Percentiles rank a stretch among this genome's conserved stretches.
Conservation (phyloP, 2,329 filamentous ascomycete genomes). For the Clonostachys byssicola region DNA sequence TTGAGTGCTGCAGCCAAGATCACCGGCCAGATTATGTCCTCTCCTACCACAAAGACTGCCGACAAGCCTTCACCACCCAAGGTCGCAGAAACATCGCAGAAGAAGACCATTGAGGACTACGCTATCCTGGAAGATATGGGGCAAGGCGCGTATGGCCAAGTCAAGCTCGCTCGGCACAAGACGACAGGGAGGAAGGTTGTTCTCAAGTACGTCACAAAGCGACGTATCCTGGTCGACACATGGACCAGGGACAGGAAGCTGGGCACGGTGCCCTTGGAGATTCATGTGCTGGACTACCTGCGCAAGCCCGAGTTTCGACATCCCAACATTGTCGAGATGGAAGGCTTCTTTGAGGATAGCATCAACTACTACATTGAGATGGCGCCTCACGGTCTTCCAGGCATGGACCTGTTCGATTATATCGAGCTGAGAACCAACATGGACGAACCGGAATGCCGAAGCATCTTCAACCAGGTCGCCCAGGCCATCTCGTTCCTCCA, state of each 20-base stretch:
- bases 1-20: conserved; percentile 50
- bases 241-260: conserved; percentile 93
- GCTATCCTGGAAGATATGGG: conserved; percentile 96
- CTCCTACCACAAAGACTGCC: neutral
- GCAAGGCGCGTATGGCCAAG: conserved; percentile 94
- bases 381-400: conserved; percentile 88
- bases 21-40: conserved; percentile 28
- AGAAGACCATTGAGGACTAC: conserved; percentile 88
- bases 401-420: conserved; percentile 99
- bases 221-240: conserved; percentile 93
- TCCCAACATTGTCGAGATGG: conserved; percentile 70
- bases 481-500: conserved; percentile 88
- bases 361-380: conserved; percentile 99
- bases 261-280: conserved; percentile 93
- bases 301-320: conserved; percentile 66
- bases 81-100: conserved; percentile 34
- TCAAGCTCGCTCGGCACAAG: conserved; percentile 89
- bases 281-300: conserved; percentile 93
- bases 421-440: conserved; percentile 95
- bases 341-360: conserved; percentile 73
- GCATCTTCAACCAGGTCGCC: conserved; percentile 92
- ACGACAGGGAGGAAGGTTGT: conserved; percentile 80
- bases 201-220: conserved; percentile 96
- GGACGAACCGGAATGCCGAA: conserved; percentile 90
- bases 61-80: conserved; percentile 14